Percentiles rank a stretch among this genome's conserved stretches.
phyloP scores from a whole-genome alignment of 2,329 filamentous ascomycete species.

The Aureobasidium sp. region DNA sequence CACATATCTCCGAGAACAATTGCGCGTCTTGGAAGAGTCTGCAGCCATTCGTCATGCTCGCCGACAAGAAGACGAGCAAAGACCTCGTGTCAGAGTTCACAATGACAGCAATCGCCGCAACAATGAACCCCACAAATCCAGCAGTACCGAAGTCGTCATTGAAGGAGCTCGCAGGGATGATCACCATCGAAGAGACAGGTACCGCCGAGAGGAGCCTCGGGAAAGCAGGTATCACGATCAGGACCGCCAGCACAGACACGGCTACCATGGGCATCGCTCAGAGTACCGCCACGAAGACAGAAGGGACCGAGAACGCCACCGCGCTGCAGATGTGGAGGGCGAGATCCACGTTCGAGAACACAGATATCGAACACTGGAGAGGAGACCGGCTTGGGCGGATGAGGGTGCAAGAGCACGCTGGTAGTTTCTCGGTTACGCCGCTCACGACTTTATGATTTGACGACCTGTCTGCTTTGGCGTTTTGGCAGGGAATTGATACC shows the following conservation, averaged over 20 bases:
- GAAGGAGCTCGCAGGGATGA: not conserved
- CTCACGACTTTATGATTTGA: conserved; percentile 2
- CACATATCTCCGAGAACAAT: conserved; percentile 15
- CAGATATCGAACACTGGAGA: conserved; percentile 5
- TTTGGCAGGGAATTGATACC: not conserved
- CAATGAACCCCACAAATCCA: not conserved
- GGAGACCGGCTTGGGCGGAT: conserved; percentile 2
- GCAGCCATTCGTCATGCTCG: not conserved
- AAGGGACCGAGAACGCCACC: not conserved
- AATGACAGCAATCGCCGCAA: not conserved
- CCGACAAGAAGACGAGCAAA: not conserved
- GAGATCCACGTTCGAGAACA: not conserved
- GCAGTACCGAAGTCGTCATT: conserved; percentile 5
- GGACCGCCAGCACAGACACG: not conserved
- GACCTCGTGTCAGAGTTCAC: not conserved
- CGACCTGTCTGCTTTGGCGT: not conserved
- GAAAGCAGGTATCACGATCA: not conserved
- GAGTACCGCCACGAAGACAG: conserved; percentile 9
- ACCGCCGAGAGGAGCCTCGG: not conserved
- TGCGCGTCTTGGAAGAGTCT: conserved; percentile 3
- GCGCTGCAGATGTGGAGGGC: not conserved
- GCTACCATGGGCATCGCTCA: not conserved
- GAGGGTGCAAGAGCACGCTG: not conserved
- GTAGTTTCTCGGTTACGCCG: not conserved
- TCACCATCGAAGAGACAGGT: not conserved